Percentiles rank a stretch among this genome's conserved stretches.
phyloP scores from a whole-genome alignment of 148 eudicot species.

The Rhododendron mucronatum region DNA sequence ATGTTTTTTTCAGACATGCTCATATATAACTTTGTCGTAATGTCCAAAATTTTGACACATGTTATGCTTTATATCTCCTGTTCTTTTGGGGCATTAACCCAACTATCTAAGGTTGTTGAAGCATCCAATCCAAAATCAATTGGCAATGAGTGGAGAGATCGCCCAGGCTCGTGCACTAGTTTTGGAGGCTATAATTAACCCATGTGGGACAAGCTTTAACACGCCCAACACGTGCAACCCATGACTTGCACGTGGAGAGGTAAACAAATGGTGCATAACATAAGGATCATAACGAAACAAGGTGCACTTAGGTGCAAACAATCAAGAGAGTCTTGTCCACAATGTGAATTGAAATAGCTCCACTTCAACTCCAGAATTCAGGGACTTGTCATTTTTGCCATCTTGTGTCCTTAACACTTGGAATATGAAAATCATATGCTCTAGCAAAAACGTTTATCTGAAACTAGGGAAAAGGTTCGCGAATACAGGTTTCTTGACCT shows the following conservation, averaged over 20 bases:
- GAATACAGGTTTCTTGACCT: neutral
- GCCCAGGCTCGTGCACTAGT: too few species aligned
- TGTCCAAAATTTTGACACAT: neutral
- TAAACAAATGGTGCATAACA: too few species aligned
- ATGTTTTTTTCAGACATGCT: neutral
- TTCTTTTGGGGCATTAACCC: neutral
- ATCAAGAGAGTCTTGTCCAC: too few species aligned
- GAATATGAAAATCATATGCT: neutral
- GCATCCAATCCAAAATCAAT: too few species aligned
- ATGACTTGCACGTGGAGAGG: too few species aligned
- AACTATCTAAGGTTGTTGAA: neutral
- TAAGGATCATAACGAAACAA: too few species aligned
- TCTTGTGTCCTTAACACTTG: neutral
- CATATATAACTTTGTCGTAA: neutral
- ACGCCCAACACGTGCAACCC: too few species aligned
- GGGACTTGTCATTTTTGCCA: neutral
- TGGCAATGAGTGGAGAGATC: too few species aligned
- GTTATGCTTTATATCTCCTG: neutral
- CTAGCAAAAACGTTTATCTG: neutral
- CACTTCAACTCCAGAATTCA: neutral
- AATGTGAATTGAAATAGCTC: too few species aligned
- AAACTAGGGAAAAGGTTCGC: neutral
- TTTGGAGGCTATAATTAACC: too few species aligned
- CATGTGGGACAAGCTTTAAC: too few species aligned
- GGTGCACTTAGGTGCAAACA: too few species aligned